Conservation (phyloP, 2,329 filamentous ascomycete species). For the Bipolaris cookei region DNA sequence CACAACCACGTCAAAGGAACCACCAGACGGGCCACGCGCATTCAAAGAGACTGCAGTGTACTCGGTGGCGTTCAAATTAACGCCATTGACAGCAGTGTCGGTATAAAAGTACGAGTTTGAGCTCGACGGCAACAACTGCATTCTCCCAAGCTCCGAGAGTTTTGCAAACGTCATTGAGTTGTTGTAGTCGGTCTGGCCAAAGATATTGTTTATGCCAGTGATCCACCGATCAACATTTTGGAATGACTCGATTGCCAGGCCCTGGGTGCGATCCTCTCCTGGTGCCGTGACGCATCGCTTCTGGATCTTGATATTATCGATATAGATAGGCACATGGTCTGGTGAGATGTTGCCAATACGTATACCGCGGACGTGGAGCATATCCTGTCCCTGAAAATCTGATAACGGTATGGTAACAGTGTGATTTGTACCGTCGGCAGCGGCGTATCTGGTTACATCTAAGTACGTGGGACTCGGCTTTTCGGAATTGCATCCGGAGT, state of each 20-base stretch:
- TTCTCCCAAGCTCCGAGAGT: constrained; percentile 11
- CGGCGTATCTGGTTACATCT: constrained; percentile 12
- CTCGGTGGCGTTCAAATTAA: constrained; percentile 9
- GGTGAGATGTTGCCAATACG: constrained; percentile 17
- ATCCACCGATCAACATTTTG: constrained; percentile 16
- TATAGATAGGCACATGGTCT: constrained; percentile 12
- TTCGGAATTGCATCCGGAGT: constrained; percentile 4
- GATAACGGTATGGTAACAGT: constrained; percentile 14
- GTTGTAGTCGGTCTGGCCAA: constrained; percentile 14
- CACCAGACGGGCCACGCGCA: constrained; percentile 10
- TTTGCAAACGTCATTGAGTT: constrained; percentile 16
- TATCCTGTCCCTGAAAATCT: constrained; percentile 14
- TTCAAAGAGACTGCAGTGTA: constrained; percentile 14
- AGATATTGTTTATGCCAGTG: constrained; percentile 18
- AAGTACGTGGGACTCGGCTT: constrained; percentile 10
- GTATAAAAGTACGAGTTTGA: constrained; percentile 11
- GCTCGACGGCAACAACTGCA: constrained; percentile 11
- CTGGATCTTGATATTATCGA: constrained; percentile 15
- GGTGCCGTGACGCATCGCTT: constrained; percentile 16
- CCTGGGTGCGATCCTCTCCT: constrained; percentile 13
- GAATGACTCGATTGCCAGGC: constrained; percentile 15
- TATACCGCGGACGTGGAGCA: constrained; percentile 12
- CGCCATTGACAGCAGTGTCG: constrained; percentile 7
- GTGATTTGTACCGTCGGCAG: constrained; percentile 12
- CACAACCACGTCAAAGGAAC: constrained; percentile 13